Conservation (phyloP, 371 early-diverging fungal genomes). For the Gilbertella persicaria region DNA sequence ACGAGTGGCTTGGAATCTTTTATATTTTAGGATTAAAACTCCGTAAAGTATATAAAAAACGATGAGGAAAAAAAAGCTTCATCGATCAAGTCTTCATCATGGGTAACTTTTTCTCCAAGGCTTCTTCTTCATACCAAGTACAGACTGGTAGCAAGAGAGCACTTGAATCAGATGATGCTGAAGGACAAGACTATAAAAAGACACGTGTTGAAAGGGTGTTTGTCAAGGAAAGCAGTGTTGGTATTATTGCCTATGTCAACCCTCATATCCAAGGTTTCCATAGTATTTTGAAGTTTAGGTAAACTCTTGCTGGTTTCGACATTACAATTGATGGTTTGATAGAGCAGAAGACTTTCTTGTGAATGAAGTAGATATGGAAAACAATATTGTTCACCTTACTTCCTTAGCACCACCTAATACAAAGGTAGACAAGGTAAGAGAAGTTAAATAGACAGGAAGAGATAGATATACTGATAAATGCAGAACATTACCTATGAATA, state of each 20-base stretch:
- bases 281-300: constrained; percentile 81
- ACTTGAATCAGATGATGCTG: constrained; percentile 15
- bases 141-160: constrained; percentile 15
- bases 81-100: constrained; percentile 13
- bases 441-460: background rate
- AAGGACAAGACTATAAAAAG: constrained; percentile 7
- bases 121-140: background rate
- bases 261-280: constrained; percentile 65
- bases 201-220: constrained; percentile 6
- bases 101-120: constrained; percentile 31
- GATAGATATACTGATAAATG: background rate
- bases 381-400: constrained; percentile 70
- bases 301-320: too few relatives aligned
- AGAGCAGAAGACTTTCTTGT: constrained; percentile 87
- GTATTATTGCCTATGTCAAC: constrained; percentile 73
- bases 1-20: constrained; percentile 1
- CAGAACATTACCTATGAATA: constrained; percentile 2
- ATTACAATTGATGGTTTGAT: background rate
- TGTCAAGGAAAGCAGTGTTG: constrained; percentile 69
- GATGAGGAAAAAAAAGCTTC: background rate
- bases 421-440: constrained; percentile 7
- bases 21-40: background rate
- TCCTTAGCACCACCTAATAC: constrained; percentile 40
- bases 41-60: too few relatives aligned
- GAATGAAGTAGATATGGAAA: constrained; percentile 86